Evolutionary conservation across 108 stramenopile genomes (phyloP).

Genomic region (Cylindrotheca fusiformis): DNA sequence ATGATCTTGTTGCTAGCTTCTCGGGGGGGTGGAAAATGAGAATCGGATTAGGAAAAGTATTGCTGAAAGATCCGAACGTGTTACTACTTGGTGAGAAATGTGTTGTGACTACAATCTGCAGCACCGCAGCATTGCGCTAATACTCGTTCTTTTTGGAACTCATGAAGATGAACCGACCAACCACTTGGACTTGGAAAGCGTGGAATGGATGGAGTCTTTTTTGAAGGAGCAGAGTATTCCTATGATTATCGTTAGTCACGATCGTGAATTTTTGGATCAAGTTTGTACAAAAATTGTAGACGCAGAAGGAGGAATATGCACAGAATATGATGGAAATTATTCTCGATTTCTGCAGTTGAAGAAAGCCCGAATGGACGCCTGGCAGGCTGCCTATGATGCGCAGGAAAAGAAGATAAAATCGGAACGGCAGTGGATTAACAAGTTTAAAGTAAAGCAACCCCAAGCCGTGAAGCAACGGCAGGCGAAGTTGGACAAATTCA

Average conservation of each 20-base stretch:
- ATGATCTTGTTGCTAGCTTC: constrained; percentile 86
- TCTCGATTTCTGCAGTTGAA: constrained; percentile 91
- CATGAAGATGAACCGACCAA: constrained; percentile 77
- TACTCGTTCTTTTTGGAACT: constrained; percentile 1
- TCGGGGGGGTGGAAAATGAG: constrained; percentile 99
- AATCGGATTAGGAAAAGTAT: constrained; percentile 95
- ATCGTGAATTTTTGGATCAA: constrained; percentile 98
- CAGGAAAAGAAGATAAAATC: constrained; percentile 96
- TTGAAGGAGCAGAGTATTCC: constrained; percentile 91
- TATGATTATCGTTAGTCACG: constrained; percentile 98
- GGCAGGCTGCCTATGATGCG: constrained; percentile 90
- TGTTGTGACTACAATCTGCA: constrained; percentile 12
- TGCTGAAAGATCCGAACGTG: constrained; percentile 92
- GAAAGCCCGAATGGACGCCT: constrained; percentile 88
- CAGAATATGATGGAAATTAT: constrained; percentile 94
- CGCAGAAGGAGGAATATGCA: constrained; percentile 89
- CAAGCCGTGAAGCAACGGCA: constrained; percentile 78
- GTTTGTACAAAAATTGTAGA: constrained; percentile 96
- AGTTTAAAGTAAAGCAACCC: constrained; percentile 86
- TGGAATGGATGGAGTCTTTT: constrained; percentile 97
- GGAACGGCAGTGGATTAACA: constrained; percentile 91
- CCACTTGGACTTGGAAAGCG: constrained; percentile 86
- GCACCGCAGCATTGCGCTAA: not conserved
- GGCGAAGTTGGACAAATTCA: constrained; percentile 74
- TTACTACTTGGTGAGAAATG: constrained; percentile 72